Conservation (phyloP, 495 filamentous ascomycete species). For the Immersiella caudata region DNA sequence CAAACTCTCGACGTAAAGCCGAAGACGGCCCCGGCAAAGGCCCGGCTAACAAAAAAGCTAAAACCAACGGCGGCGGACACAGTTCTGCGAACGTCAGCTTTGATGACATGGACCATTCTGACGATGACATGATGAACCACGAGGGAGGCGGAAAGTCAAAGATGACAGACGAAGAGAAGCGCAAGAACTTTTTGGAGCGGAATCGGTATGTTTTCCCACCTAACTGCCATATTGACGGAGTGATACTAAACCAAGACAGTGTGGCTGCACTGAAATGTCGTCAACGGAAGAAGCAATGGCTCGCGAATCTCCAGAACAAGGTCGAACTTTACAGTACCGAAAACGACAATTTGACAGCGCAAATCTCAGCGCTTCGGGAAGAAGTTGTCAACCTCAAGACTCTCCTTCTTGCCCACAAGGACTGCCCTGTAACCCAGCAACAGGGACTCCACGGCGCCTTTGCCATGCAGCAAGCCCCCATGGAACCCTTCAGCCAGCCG, state of each 20-base stretch:
- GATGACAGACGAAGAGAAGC: constrained; percentile 99
- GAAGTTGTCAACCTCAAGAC: constrained; percentile 97
- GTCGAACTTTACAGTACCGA: constrained; percentile 89
- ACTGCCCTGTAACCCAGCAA: constrained; percentile 88
- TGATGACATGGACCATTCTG: constrained; percentile 30
- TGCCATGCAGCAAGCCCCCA: constrained; percentile 61
- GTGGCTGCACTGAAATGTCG: constrained; percentile 96
- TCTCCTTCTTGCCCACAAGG: constrained; percentile 90
- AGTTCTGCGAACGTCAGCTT: constrained; percentile 37
- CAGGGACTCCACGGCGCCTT: constrained; percentile 75
- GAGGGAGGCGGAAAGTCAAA: constrained; percentile 63
- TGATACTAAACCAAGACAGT: constrained; percentile 52
- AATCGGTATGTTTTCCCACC: constrained; percentile 72
- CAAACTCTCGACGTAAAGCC: constrained; percentile 71
- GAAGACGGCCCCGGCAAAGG: constrained; percentile 71
- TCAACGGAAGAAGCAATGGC: constrained; percentile 98
- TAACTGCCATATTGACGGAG: neutral
- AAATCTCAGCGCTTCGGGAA: constrained; percentile 82
- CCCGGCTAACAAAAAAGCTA: constrained; percentile 70
- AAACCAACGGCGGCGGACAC: constrained; percentile 57
- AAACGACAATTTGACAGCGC: constrained; percentile 83
- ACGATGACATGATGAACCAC: constrained; percentile 52
- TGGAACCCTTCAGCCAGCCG: constrained; percentile 57
- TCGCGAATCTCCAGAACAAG: constrained; percentile 91
- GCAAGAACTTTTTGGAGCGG: constrained; percentile 95